These are phyloP conservation scores for Cydonia oblonga DNA, from an alignment of 331 rosid species.

Conservation along the genomic window DNA sequence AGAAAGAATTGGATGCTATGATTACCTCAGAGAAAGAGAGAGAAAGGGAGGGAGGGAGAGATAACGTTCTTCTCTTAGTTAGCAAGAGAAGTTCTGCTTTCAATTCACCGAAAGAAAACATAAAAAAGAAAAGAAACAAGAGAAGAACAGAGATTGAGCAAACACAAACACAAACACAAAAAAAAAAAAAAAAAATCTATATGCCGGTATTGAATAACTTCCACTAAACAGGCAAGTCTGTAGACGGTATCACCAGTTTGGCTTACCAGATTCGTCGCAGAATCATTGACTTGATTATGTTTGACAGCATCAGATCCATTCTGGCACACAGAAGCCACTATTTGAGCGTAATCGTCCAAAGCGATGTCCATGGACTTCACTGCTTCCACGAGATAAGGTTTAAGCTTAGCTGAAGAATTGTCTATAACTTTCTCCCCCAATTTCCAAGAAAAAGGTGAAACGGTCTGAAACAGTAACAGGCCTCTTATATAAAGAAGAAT, in stretches of 20 bases:
- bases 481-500: not conserved
- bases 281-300: constrained; percentile 16
- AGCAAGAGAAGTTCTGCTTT: no score
- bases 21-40: not conserved
- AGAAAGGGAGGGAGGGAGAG: not conserved
- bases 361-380: constrained; percentile 38
- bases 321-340: constrained; percentile 41
- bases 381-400: constrained; percentile 37
- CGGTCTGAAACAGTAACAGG: constrained; percentile 31
- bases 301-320: constrained; percentile 20
- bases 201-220: constrained; percentile 1
- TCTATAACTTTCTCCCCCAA: constrained; percentile 53
- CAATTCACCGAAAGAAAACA: no score
- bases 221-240: not conserved
- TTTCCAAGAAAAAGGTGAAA: constrained; percentile 47
- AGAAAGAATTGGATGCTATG: not conserved
- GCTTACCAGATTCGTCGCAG: constrained; percentile 26
- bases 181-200: not conserved
- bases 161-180: not conserved
- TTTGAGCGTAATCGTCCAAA: constrained; percentile 36
- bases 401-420: constrained; percentile 50
- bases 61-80: not conserved
- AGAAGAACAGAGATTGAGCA: not conserved
- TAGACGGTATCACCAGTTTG: constrained; percentile 4
- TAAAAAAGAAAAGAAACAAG: not conserved